A percentile compares a stretch with the other conserved stretches of the same genome.
Conservation (phyloP, 768 basidiomycete genomes). For the Mycena crocata region DNA sequence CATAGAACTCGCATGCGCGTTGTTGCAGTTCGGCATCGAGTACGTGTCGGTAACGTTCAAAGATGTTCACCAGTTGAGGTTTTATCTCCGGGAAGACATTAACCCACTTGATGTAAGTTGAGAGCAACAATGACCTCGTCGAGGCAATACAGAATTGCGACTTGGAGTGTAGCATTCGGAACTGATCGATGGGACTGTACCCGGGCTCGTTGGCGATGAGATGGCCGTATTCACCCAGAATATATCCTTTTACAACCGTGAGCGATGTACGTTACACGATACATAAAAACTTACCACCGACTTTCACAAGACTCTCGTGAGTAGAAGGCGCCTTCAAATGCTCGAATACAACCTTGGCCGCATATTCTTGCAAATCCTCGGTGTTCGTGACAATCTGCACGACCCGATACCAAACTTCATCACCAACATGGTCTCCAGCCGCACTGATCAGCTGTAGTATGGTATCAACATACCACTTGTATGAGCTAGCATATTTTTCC, state of each 20-base stretch:
- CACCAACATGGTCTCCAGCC: slow-evolving; percentile 98
- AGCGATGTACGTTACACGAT: background rate
- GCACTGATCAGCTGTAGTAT: slow-evolving; percentile 95
- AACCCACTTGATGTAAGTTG: slow-evolving; percentile 99
- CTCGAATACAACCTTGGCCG: slow-evolving; percentile 91
- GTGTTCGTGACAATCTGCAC: slow-evolving; percentile 99
- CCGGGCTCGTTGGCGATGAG: slow-evolving; percentile 95
- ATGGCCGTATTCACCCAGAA: slow-evolving; percentile 98
- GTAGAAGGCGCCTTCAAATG: slow-evolving; percentile 87
- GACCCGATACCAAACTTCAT: slow-evolving; percentile 99
- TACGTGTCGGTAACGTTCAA: slow-evolving; percentile 97
- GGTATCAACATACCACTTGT: slow-evolving; percentile 99
- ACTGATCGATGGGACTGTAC: slow-evolving; percentile 94
- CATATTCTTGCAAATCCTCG: slow-evolving; percentile 96
- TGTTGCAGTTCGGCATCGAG: slow-evolving; percentile 98
- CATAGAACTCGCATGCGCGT: slow-evolving; percentile 97
- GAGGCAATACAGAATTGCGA: slow-evolving; percentile 94
- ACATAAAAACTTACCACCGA: slow-evolving; percentile 74
- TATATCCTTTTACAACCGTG: slow-evolving; percentile 72
- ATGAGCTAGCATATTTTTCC: slow-evolving; percentile 97
- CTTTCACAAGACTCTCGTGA: slow-evolving; percentile 95
- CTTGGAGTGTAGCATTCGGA: slow-evolving; percentile 92
- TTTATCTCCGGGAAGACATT: slow-evolving; percentile 99
- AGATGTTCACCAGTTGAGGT: slow-evolving; percentile 90
- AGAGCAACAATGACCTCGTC: slow-evolving; percentile 91